Evolutionary conservation across 345 rosid genomes (phyloP), one percentile per base, ranked within the genome.

Genomic region (Gossypium australe): DNA sequence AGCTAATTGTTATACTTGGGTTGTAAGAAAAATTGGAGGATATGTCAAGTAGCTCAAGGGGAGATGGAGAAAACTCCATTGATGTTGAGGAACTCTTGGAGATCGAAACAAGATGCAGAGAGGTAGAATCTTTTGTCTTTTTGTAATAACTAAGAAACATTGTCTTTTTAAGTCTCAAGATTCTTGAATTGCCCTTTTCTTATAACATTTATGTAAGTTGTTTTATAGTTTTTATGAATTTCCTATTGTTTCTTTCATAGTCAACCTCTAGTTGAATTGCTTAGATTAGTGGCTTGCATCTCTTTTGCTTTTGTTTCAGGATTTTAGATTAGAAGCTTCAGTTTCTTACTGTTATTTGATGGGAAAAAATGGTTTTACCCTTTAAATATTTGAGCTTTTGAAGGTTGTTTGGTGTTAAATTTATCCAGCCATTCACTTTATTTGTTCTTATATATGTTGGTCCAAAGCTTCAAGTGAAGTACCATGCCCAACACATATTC

Each of bases 101-200:
- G 80, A 80, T 89, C 67, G 83, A 82, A 60, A 84, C 82, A 4
- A 81, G 89, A 84, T 87, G 84, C 77, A 76, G 71, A 79, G 91
- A 87, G 89, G 92, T 86, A 63, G 1, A 41, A 25, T 73, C 18
- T 8, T 7, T 8, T 7, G 3, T 18, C 73, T 67, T 74, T 52
- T 59, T 49, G 45, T 17, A 60, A 25, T 45, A 4, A 60, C 53
- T 22, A 59, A 53, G 45, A 29, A 12, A 52, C 45, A 29, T 29
- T 20, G 10, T 29, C 10, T 0, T 67, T 44, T 48, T 29, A 29
- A 29, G 51, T 41, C 25, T 43, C 52, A 43, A 51, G 53, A 43
- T 70, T 12, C 12, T 72, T 47, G 57, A 4, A 10, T 25, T 1
- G 25, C 48, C 25, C 43, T 52, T 57, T 38, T 63, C 38, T 63